These are phyloP conservation scores for Naematelia encephala DNA, from an alignment of 768 basidiomycete species.

Conservation along the genomic window DNA sequence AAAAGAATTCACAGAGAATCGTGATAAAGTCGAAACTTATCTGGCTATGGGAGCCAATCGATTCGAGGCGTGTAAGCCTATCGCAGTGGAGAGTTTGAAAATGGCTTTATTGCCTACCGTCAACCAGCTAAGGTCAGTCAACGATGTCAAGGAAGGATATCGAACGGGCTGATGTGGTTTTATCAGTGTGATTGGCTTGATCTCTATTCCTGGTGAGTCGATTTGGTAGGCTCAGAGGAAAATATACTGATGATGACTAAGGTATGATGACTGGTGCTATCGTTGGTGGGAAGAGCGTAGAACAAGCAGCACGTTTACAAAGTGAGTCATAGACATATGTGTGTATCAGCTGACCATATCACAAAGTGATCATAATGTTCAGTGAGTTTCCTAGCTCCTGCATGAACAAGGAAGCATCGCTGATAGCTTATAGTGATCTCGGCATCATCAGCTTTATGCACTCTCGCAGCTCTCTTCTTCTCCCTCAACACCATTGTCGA, in stretches of 20 bases:
- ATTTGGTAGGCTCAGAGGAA: neutral
- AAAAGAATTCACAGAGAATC: conserved; percentile 73
- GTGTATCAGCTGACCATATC: neutral
- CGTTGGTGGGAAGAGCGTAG: conserved; percentile 76
- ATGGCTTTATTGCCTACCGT: conserved; percentile 75
- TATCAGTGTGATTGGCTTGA: conserved; percentile 49
- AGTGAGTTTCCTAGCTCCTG: conserved; percentile 43
- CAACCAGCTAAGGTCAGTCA: conserved; percentile 68
- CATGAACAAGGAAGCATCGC: neutral
- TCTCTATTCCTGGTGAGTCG: conserved; percentile 49
- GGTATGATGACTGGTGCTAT: conserved; percentile 94
- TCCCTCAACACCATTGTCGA: conserved; percentile 67
- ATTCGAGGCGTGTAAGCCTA: conserved; percentile 75
- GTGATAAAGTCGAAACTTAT: conserved; percentile 79
- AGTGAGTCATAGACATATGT: conserved; percentile 50
- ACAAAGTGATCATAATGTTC: conserved; percentile 87
- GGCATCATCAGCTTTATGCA: conserved; percentile 68
- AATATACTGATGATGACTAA: conserved; percentile 7
- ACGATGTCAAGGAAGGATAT: conserved; percentile 45
- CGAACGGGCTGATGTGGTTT: conserved; percentile 28
- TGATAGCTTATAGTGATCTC: conserved; percentile 61
- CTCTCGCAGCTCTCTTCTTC: conserved; percentile 63
- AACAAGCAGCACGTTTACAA: conserved; percentile 79
- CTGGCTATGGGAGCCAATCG: conserved; percentile 81
- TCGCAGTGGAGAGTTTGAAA: conserved; percentile 73